Conservation (phyloP, 1,139 yeast species). For the Fermentozyma sake region DNA sequence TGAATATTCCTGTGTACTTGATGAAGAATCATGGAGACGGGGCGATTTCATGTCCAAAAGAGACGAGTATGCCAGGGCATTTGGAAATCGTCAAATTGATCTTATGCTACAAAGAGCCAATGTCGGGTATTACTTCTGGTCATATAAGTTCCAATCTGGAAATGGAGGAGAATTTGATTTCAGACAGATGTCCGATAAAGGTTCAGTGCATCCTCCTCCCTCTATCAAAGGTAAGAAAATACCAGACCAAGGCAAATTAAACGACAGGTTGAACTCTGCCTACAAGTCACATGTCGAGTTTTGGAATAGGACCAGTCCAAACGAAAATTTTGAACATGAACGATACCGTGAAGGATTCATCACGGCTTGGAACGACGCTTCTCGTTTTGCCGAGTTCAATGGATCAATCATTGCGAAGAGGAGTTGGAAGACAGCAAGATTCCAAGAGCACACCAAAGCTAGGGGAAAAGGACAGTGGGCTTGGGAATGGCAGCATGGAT, state of each 20-base stretch:
- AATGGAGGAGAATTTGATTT: conserved; percentile 98
- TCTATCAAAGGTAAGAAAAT: conserved; percentile 17
- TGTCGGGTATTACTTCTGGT: conserved; percentile 85
- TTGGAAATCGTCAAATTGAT: conserved; percentile 38
- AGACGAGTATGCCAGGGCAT: conserved; percentile 31
- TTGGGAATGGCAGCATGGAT: conserved; percentile 94
- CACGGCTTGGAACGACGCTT: conserved; percentile 70
- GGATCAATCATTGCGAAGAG: conserved; percentile 73
- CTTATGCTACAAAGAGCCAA: conserved; percentile 49
- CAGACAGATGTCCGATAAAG: conserved; percentile 66
- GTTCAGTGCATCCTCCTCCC: conserved; percentile 41
- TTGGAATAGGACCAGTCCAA: conserved; percentile 60
- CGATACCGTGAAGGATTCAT: conserved; percentile 73
- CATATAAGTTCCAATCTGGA: conserved; percentile 79
- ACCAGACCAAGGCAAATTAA: conserved; percentile 41
- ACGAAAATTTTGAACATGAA: conserved; percentile 72
- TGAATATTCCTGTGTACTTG: conserved; percentile 87
- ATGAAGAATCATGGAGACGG: conserved; percentile 66
- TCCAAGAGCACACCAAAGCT: conserved; percentile 51
- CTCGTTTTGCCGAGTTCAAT: conserved; percentile 60
- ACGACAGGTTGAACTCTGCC: conserved; percentile 36
- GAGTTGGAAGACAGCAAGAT: conserved; percentile 56
- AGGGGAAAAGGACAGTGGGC: conserved; percentile 53
- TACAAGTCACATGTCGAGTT: conserved; percentile 51
- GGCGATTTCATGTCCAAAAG: conserved; percentile 42